Evolutionary conservation across 441 rosid species (phyloP).

Genomic region (Pelargonium fulgidum): DNA sequence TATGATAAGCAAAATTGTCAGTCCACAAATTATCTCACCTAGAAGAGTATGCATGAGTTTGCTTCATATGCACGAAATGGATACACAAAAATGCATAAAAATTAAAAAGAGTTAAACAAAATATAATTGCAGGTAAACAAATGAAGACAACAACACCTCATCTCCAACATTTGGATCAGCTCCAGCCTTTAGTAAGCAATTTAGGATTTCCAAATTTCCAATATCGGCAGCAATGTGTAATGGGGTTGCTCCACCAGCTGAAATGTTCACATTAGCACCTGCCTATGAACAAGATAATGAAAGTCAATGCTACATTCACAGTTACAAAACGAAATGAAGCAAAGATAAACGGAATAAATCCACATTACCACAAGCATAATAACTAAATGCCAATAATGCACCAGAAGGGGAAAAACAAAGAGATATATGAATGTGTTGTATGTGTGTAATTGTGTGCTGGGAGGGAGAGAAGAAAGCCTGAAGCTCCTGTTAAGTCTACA

Average conservation of each 20-base stretch:
- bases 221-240: slow-evolving; percentile 83
- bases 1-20: no score
- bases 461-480: background rate
- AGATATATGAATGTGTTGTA: background rate
- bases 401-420: background rate
- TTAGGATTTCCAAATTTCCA: slow-evolving; percentile 61
- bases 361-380: slow-evolving; percentile 1
- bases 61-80: no score
- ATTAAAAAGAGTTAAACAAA: no score
- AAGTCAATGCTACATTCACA: background rate
- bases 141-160: slow-evolving; percentile 38
- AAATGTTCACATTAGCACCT: slow-evolving; percentile 67
- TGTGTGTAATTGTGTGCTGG: background rate
- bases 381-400: background rate
- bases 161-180: slow-evolving; percentile 72
- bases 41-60: no score
- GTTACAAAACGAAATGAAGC: background rate
- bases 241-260: slow-evolving; percentile 88
- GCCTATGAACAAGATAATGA: slow-evolving; percentile 43
- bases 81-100: no score
- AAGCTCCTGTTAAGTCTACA: background rate
- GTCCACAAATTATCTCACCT: no score
- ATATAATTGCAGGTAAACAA: no score
- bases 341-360: slow-evolving; percentile 1
- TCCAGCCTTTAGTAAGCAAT: slow-evolving; percentile 68